phyloP scores from a whole-genome alignment of 106 monocot genomes.

The Platanthera zijinensis region DNA sequence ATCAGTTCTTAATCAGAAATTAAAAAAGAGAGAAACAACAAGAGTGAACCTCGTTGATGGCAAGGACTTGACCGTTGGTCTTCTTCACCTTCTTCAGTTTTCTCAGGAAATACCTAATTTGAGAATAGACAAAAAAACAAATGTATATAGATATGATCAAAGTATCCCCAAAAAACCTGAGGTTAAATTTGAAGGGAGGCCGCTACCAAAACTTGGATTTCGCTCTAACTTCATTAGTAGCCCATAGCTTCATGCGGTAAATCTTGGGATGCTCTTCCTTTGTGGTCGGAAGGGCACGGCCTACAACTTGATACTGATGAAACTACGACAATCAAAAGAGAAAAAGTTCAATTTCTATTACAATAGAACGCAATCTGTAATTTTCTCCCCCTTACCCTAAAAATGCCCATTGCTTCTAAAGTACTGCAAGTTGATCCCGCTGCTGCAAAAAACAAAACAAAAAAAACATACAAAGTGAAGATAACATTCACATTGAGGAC shows the following conservation, averaged over 20 bases:
- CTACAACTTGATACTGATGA: slow-evolving; percentile 93
- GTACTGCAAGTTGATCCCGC: neutral
- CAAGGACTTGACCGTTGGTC: slow-evolving; percentile 81
- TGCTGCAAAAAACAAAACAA: too few relatives aligned
- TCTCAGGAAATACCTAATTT: slow-evolving; percentile 76
- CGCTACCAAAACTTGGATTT: slow-evolving; percentile 85
- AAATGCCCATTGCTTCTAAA: neutral
- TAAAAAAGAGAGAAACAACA: neutral
- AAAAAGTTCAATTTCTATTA: neutral
- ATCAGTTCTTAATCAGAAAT: neutral
- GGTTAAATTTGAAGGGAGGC: neutral
- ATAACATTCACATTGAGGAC: too few relatives aligned
- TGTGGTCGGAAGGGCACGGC: slow-evolving; percentile 59
- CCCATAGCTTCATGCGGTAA: slow-evolving; percentile 93
- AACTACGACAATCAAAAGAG: slow-evolving; percentile 32
- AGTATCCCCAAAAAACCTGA: neutral
- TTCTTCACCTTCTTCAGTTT: slow-evolving; percentile 96
- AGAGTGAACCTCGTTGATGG: slow-evolving; percentile 63
- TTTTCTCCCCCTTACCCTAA: neutral
- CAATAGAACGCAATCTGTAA: neutral
- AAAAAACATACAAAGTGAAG: too few relatives aligned
- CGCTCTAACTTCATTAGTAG: slow-evolving; percentile 85
- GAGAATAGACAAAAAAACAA: neutral
- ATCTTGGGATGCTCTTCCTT: slow-evolving; percentile 79
- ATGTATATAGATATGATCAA: neutral